Evolutionary conservation across 2,329 filamentous ascomycete species (phyloP).

Genomic region (Scytalidium sp.): DNA sequence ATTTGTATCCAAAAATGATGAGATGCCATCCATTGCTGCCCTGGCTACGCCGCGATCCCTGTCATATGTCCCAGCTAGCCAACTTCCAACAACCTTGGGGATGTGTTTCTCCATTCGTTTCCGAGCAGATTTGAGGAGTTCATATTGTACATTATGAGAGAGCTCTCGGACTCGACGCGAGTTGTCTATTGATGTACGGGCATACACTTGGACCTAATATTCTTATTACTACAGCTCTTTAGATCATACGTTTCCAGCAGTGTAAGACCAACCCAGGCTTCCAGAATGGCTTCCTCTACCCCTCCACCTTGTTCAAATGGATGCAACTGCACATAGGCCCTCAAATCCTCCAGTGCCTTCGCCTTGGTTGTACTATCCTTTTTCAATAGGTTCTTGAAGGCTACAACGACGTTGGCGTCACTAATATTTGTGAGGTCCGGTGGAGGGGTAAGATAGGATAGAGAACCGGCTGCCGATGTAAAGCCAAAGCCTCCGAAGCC

Average conservation of each 20-base stretch:
- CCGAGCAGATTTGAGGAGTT: constrained; percentile 59
- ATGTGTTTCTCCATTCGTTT: constrained; percentile 83
- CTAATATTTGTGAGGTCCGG: constrained; percentile 75
- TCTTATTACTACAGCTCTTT: constrained; percentile 36
- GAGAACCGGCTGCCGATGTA: constrained; percentile 40
- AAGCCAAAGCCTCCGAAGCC: constrained; percentile 25
- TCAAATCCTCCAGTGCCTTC: constrained; percentile 84
- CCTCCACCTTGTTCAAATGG: constrained; percentile 54
- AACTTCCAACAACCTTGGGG: constrained; percentile 76
- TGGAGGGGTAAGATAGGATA: constrained; percentile 87
- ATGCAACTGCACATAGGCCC: constrained; percentile 57
- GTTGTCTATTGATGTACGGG: constrained; percentile 86
- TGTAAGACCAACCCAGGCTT: constrained; percentile 72
- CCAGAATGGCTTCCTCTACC: constrained; percentile 77
- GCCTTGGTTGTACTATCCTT: constrained; percentile 90
- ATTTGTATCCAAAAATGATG: constrained; percentile 70
- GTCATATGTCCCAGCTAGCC: constrained; percentile 88
- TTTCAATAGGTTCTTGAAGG: constrained; percentile 90
- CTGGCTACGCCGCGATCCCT: constrained; percentile 73
- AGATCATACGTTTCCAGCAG: constrained; percentile 16
- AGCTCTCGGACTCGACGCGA: constrained; percentile 84
- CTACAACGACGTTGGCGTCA: constrained; percentile 78
- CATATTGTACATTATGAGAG: constrained; percentile 70
- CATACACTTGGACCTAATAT: constrained; percentile 75
- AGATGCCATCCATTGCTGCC: constrained; percentile 74